Percentiles rank a stretch among this genome's conserved stretches.
phyloP scores from a whole-genome alignment of 257 asterid species.

The Penstemon davidsonii region DNA sequence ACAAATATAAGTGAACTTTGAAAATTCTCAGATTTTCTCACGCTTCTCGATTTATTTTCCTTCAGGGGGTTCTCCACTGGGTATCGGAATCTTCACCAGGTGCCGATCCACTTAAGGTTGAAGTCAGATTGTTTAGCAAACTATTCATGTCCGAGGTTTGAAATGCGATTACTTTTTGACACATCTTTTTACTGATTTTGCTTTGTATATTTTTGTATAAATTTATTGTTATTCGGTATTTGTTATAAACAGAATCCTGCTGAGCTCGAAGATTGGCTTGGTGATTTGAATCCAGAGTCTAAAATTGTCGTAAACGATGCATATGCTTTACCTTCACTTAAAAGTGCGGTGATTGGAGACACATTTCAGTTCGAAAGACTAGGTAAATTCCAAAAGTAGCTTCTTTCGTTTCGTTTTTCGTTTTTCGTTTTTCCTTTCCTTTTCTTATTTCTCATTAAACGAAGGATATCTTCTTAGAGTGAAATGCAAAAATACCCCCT shows the following conservation, averaged over 20 bases:
- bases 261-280: slow-evolving; percentile 84
- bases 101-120: slow-evolving; percentile 66
- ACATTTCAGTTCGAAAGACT: slow-evolving; percentile 90
- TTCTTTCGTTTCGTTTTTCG: too few relatives aligned
- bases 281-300: slow-evolving; percentile 75
- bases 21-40: not conserved
- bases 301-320: slow-evolving; percentile 64
- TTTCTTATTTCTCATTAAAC: too few relatives aligned
- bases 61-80: slow-evolving; percentile 96
- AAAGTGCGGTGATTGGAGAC: slow-evolving; percentile 67
- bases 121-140: slow-evolving; percentile 73
- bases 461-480: too few relatives aligned
- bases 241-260: slow-evolving; percentile 64
- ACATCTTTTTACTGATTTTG: not conserved
- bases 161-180: slow-evolving; percentile 5
- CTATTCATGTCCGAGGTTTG: slow-evolving; percentile 83
- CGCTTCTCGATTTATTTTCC: slow-evolving; percentile 17
- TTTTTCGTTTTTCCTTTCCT: too few relatives aligned
- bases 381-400: slow-evolving; percentile 46
- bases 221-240: slow-evolving; percentile 18
- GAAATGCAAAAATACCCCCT: too few relatives aligned
- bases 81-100: slow-evolving; percentile 80
- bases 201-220: not conserved
- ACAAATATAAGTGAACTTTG: not conserved
- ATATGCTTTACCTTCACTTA: slow-evolving; percentile 65